phyloP scores from a whole-genome alignment of 208 protist genomes.

The Trypanosoma scelopori region DNA sequence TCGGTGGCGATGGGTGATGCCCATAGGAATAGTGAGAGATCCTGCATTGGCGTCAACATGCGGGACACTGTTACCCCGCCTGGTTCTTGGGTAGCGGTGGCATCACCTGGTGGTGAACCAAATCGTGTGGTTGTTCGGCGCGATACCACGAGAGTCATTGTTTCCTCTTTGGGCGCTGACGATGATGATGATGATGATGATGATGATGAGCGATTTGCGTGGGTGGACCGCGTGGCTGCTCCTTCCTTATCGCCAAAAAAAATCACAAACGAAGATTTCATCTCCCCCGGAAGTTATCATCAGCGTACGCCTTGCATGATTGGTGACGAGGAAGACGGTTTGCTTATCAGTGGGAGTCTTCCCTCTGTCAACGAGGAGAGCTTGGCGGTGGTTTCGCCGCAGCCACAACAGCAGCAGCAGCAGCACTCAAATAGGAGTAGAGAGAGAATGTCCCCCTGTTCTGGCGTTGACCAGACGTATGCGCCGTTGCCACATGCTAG shows the following conservation, averaged over 20 bases:
- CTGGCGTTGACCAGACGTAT: neutral
- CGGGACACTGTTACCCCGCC: too few species aligned
- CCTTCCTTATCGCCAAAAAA: conserved; percentile 3
- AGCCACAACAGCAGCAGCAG: too few species aligned
- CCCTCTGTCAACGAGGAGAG: conserved; percentile 9
- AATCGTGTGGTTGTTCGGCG: neutral
- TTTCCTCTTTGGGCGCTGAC: neutral
- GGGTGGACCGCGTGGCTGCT: neutral
- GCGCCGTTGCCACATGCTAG: too few species aligned
- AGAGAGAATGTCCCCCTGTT: neutral
- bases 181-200: conserved; percentile 4
- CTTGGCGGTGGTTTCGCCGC: too few species aligned
- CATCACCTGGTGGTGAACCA: neutral
- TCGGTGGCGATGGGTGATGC: neutral
- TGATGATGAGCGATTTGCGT: neutral
- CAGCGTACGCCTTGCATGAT: conserved; percentile 80
- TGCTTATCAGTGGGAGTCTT: conserved; percentile 13
- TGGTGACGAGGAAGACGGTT: conserved; percentile 54
- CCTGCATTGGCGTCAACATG: neutral
- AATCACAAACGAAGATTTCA: conserved; percentile 31
- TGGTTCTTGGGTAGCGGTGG: too few species aligned
- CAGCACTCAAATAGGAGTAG: neutral
- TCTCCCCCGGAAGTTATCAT: conserved; percentile 61
- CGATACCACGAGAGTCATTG: neutral
- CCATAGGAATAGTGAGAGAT: neutral